Percentiles rank a stretch among this genome's conserved stretches.
phyloP scores from a whole-genome alignment of 1,284 basidiomycete genomes.

The Microbotryum violaceum region DNA sequence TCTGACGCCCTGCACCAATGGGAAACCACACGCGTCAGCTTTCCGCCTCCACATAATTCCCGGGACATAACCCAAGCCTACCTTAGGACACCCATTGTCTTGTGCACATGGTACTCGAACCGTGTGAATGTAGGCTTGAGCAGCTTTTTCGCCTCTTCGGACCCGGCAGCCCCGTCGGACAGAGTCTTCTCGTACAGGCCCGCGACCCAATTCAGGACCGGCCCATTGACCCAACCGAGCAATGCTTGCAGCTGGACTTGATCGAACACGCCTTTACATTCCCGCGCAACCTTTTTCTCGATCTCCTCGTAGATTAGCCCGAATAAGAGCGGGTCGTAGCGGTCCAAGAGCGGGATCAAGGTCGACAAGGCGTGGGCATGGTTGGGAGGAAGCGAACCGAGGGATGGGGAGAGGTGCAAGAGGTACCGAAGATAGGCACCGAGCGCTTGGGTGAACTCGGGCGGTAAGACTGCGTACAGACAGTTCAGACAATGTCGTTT shows the following conservation, averaged over 20 bases:
- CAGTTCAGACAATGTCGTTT: constrained; percentile 54
- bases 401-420: constrained; percentile 38
- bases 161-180: constrained; percentile 9
- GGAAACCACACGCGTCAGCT: background rate
- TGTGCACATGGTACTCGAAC: constrained; percentile 81
- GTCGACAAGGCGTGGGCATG: constrained; percentile 17
- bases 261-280: constrained; percentile 62
- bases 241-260: constrained; percentile 56
- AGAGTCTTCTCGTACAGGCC: constrained; percentile 48
- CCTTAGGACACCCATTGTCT: constrained; percentile 77
- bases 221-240: constrained; percentile 62
- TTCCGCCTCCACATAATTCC: background rate
- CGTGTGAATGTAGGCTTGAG: constrained; percentile 72
- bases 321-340: constrained; percentile 74
- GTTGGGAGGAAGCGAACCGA: constrained; percentile 34
- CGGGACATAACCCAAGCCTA: constrained; percentile 36
- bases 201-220: constrained; percentile 34
- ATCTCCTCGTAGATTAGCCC: constrained; percentile 78
- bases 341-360: constrained; percentile 62
- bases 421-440: constrained; percentile 40
- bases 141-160: constrained; percentile 56
- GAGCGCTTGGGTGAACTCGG: constrained; percentile 57
- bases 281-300: constrained; percentile 58
- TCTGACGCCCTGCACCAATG: constrained; percentile 58
- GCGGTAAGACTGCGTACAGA: constrained; percentile 58